Evolutionary conservation across 2,329 filamentous ascomycete species (phyloP), one percentile per base, ranked within the genome.

Genomic region (Sporothrix pallida): DNA sequence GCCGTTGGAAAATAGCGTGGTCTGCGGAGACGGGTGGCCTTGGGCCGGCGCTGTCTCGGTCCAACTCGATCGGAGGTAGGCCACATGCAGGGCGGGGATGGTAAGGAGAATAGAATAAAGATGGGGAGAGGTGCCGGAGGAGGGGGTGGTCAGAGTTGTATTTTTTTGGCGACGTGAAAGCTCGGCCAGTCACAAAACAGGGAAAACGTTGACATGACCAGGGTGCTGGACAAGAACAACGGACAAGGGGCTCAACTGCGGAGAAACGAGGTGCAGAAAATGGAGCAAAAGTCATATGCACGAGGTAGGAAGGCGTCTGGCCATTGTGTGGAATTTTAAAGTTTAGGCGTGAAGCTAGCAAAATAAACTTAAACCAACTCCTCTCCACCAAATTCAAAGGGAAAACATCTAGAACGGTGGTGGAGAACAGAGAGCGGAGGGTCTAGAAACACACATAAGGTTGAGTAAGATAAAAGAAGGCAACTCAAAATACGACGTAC

Each of bases 1-100:
- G 31, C 31, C 31, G 31, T 37, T 37, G 31, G 7, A 37, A 7
- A 37, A 5, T 48, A 46, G 42, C 31, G 9, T 54, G 12, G 50
- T 23, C n/a, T 31, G 23, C 31, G 31, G 68, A 23, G 37, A 70
- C 54, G 52, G 50, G n/a, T 20, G n/a, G n/a, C 12, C 71, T 48
- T 48, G 15, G 69, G 26, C 58, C 73, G 70, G 73, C 54, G 31
- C 15, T 72, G 70, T 63, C 70, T 74, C 73, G 73, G 73, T 65
- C 52, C 50, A 48, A 74, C 70, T 68, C 20, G 10, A 62, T 44
- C 23, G 50, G 71, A 68, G 52, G 52, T 60, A 60, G 26, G 37
- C 50, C 26, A 26, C 26, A 44, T 63, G 15, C 17, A 58, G 56
- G 31, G 15, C 31, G 58, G 58, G 56, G 31, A 15, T 31, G 31